Conservation (phyloP, 164 flowering plant genomes). For the Sextonia rubra region DNA sequence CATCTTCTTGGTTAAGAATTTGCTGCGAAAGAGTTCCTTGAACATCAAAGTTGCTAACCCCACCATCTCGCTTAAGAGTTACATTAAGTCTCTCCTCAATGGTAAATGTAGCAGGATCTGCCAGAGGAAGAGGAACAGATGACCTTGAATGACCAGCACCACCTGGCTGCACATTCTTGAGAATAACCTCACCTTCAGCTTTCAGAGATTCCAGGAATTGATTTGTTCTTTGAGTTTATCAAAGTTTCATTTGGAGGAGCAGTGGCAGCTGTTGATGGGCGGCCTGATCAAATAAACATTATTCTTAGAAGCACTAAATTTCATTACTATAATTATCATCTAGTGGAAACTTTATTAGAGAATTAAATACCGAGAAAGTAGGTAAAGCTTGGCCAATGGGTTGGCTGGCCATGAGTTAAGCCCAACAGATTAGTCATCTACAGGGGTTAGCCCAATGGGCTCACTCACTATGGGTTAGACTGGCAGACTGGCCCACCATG, state of each 20-base stretch:
- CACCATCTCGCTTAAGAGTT: slow-evolving; percentile 85
- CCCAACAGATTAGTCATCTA: no score
- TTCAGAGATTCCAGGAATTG: slow-evolving; percentile 92
- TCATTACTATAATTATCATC: no score
- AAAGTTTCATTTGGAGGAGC: slow-evolving; percentile 99
- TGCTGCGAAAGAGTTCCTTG: slow-evolving; percentile 97
- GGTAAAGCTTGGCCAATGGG: no score
- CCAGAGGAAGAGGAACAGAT: slow-evolving; percentile 50
- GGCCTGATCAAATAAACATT: slow-evolving; percentile 37
- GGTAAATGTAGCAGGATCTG: slow-evolving; percentile 82
- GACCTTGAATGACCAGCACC: slow-evolving; percentile 43
- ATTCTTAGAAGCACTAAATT: background rate
- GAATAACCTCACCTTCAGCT: slow-evolving; percentile 95
- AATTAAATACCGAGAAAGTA: no score
- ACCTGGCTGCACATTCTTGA: slow-evolving; percentile 79
- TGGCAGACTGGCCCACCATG: no score
- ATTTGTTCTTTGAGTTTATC: slow-evolving; percentile 75
- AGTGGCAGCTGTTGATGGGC: slow-evolving; percentile 73
- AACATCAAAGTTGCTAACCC: slow-evolving; percentile 87
- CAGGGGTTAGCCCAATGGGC: no score
- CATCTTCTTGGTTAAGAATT: slow-evolving; percentile 87
- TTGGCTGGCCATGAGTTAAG: no score
- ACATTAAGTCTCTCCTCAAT: slow-evolving; percentile 90
- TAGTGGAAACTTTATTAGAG: no score
- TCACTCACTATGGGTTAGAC: no score